Conservation (phyloP, 2,329 filamentous ascomycete species). For the Didymellaceae sp. region DNA sequence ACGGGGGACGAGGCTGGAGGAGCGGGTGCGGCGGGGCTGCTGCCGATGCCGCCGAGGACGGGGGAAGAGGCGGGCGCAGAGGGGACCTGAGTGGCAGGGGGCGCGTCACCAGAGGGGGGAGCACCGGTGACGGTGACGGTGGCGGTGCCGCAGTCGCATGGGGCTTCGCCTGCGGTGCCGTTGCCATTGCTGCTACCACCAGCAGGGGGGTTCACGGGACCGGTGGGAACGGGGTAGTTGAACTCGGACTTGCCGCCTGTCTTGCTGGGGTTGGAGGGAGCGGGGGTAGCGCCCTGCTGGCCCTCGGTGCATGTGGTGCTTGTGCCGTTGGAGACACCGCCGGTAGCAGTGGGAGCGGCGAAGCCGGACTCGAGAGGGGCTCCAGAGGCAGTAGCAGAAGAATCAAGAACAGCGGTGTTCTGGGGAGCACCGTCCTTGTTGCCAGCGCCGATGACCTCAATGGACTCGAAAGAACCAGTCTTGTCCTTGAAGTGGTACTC, state of each 20-base stretch:
- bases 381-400: constrained; percentile 32
- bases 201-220: constrained; percentile 4
- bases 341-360: constrained; percentile 29
- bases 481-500: constrained; percentile 59
- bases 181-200: neutral
- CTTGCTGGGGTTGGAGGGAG: constrained; percentile 4
- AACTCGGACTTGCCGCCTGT: constrained; percentile 19
- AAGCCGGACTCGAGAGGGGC: constrained; percentile 34
- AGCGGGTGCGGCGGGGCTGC: neutral
- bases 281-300: constrained; percentile 10
- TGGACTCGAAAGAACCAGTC: constrained; percentile 57
- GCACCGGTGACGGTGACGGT: constrained; percentile 39
- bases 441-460: constrained; percentile 51
- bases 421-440: constrained; percentile 41
- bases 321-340: constrained; percentile 8
- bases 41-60: constrained; percentile 13
- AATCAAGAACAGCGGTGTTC: constrained; percentile 32
- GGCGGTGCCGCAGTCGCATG: constrained; percentile 37
- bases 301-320: constrained; percentile 24
- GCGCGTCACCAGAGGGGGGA: constrained; percentile 29
- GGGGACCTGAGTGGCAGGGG: constrained; percentile 22
- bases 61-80: constrained; percentile 19
- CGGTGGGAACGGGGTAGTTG: constrained; percentile 21
- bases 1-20: constrained; percentile 17
- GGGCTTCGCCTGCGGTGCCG: constrained; percentile 15